These are phyloP conservation scores for Neonectria coccinea DNA, from an alignment of 2,329 filamentous ascomycete genomes.

Conservation along the genomic window DNA sequence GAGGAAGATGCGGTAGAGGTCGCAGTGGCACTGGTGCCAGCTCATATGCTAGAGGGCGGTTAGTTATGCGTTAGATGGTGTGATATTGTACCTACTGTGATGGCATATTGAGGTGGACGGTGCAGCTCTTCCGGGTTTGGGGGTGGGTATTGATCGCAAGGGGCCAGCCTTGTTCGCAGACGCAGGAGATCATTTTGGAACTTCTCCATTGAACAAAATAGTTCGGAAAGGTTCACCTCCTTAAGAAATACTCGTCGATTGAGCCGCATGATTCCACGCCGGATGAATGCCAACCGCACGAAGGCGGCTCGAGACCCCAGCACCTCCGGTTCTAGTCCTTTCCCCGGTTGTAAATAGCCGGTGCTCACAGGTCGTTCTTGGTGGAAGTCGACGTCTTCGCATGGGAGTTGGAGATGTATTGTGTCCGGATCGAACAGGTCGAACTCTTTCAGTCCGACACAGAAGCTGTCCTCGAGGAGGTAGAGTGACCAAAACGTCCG, in stretches of 20 bases:
- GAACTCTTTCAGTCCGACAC: conserved; percentile 44
- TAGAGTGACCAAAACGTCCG: conserved; percentile 45
- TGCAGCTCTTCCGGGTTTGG: conserved; percentile 33
- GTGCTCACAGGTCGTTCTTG: conserved; percentile 37
- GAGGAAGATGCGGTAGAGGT: conserved; percentile 58
- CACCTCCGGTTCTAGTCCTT: conserved; percentile 42
- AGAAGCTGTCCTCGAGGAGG: conserved; percentile 45
- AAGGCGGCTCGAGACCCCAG: conserved; percentile 41
- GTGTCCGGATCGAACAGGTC: conserved; percentile 44
- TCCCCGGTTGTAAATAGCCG: conserved; percentile 43
- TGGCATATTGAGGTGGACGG: conserved; percentile 38
- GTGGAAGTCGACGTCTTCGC: conserved; percentile 42
- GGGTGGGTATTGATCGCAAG: conserved; percentile 38
- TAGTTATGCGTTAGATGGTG: rapidly evolving
- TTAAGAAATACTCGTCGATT: conserved; percentile 43
- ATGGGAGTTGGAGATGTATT: conserved; percentile 42
- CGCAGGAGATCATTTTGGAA: conserved; percentile 46
- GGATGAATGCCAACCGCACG: conserved; percentile 40
- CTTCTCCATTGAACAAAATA: conserved; percentile 42
- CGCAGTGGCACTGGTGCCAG: conserved; percentile 58
- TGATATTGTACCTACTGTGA: conserved; percentile 30
- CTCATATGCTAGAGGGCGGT: conserved; percentile 41
- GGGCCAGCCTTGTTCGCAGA: conserved; percentile 35
- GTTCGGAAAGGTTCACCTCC: conserved; percentile 40
- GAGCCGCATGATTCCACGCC: conserved; percentile 40